These are phyloP conservation scores for Papiliotrema terrestris DNA, from an alignment of 1,284 basidiomycete genomes.

Conservation along the genomic window DNA sequence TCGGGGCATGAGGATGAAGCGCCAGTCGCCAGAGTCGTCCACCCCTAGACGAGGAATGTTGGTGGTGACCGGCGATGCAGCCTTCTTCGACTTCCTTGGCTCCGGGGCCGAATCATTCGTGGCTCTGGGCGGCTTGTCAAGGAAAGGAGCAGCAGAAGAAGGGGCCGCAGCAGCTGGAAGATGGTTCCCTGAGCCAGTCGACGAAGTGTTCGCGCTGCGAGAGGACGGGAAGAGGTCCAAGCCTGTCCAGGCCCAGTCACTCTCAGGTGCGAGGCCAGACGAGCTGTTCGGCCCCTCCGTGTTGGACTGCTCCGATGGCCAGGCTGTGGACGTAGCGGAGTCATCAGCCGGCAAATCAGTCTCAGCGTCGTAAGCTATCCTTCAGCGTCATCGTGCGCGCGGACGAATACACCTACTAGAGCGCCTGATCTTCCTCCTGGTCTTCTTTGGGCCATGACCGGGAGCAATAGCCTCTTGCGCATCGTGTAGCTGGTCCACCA, in stretches of 20 bases:
- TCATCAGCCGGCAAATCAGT: neutral
- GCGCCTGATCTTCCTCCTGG: neutral
- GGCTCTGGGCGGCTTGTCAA: neutral
- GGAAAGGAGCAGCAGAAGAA: too few relatives aligned
- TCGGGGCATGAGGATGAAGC: neutral
- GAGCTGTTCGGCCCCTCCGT: too few relatives aligned
- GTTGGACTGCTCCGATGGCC: too few relatives aligned
- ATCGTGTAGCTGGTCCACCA: neutral
- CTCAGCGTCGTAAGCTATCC: neutral
- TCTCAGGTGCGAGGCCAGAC: too few relatives aligned
- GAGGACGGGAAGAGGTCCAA: too few relatives aligned
- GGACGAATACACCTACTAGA: too few relatives aligned
- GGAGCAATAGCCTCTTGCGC: neutral
- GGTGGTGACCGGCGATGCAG: neutral
- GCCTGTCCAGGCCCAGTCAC: too few relatives aligned
- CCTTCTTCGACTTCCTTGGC: neutral
- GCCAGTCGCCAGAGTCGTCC: slow-evolving; percentile 4
- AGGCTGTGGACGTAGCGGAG: too few relatives aligned
- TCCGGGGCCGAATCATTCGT: neutral
- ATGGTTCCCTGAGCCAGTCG: too few relatives aligned
- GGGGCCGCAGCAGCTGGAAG: too few relatives aligned
- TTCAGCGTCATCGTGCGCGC: too few relatives aligned
- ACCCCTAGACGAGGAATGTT: neutral
- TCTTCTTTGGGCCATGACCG: neutral
- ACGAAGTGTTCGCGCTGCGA: too few relatives aligned